Base-by-base conservation (phyloP, 2,329 filamentous ascomycete species). In the Fusarium sp. region DNA sequence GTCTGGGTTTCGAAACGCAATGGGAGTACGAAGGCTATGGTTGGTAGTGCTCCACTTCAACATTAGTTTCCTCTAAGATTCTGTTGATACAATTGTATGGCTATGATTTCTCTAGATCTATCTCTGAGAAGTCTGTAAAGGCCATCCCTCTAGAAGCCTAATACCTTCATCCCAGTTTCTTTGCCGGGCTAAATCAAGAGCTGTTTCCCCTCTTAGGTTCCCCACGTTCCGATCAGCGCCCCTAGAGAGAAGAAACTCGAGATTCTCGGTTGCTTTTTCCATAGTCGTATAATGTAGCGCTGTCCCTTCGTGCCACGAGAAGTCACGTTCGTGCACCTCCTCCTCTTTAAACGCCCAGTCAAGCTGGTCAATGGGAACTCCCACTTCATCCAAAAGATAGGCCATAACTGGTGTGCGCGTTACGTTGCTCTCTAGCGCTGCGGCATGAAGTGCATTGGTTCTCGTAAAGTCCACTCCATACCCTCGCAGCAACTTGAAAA, bases 21-120 rank as follows among this genome's bases (percentile, higher is more conserved):
- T 75, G 67, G 67, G 50, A 74, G 39, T 74, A 73, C 43, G 71
- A 72, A 33, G 19, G 54, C 6, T 64, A 52, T 11, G 22, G 13
- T n/a, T 38, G 39, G 46, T 24, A 44, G 13, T 11, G 28, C 28
- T 31, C 10, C 13, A 11, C 13, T 31, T 3, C 5, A 11, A 4
- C 10, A 10, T 31, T 28, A 3, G 5, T 13, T 13, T 11, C 28
- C 28, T 31, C 10, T 13, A 13, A 31, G 28, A 5, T 31, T 2
- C 10, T 11, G 4, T 31, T 31, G 10, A 10, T 10, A n/a, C 36
- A 36, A 17, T 19, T 19, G 2, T 24, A 21, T n/a, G 3, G 10
- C 36, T 11, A 39, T 39, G 6, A 10, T 19, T 11, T 11, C n/a
- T 11, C n/a, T 39, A 14, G 28, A 13, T 5, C 13, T 31, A 31